phyloP scores from a whole-genome alignment of 108 stramenopile genomes.

The Cyclotella cryptica region DNA sequence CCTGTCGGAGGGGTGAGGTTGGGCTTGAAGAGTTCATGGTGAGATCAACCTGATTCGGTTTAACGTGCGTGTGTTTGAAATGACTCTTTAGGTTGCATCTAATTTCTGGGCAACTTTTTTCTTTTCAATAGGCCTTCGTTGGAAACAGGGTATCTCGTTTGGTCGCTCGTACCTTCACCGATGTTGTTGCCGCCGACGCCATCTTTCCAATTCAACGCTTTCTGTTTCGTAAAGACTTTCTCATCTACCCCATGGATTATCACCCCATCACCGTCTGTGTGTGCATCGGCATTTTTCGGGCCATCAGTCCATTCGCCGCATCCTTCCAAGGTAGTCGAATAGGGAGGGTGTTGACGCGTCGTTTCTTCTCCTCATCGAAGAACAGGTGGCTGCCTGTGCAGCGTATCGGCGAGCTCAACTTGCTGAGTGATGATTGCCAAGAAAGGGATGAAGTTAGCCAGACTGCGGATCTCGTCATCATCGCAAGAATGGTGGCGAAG shows the following conservation, averaged over 20 bases:
- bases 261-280: slow-evolving; percentile 63
- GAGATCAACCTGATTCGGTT: background rate
- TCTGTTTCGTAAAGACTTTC: slow-evolving; percentile 38
- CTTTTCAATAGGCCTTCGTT: slow-evolving; percentile 66
- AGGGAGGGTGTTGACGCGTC: slow-evolving; percentile 64
- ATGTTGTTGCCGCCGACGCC: slow-evolving; percentile 39
- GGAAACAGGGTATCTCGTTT: slow-evolving; percentile 75
- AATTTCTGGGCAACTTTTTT: background rate
- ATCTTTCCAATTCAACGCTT: slow-evolving; percentile 56
- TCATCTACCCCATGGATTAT: slow-evolving; percentile 46
- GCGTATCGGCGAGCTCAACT: slow-evolving; percentile 57
- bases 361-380: slow-evolving; percentile 47
- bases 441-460: slow-evolving; percentile 66
- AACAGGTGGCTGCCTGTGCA: slow-evolving; percentile 73
- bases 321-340: slow-evolving; percentile 75
- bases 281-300: slow-evolving; percentile 57
- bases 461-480: slow-evolving; percentile 54
- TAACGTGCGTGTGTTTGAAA: background rate
- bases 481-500: slow-evolving; percentile 64
- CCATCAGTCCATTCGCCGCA: slow-evolving; percentile 39
- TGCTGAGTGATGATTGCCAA: slow-evolving; percentile 63
- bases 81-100: background rate
- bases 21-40: slow-evolving; percentile 59
- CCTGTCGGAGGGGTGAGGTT: slow-evolving; percentile 65
- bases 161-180: slow-evolving; percentile 52